A percentile compares a stretch with the other conserved stretches of the same genome.
Evolutionary conservation across 2,329 filamentous ascomycete species (phyloP).

Genomic region (Aspergillus viridinutans): DNA sequence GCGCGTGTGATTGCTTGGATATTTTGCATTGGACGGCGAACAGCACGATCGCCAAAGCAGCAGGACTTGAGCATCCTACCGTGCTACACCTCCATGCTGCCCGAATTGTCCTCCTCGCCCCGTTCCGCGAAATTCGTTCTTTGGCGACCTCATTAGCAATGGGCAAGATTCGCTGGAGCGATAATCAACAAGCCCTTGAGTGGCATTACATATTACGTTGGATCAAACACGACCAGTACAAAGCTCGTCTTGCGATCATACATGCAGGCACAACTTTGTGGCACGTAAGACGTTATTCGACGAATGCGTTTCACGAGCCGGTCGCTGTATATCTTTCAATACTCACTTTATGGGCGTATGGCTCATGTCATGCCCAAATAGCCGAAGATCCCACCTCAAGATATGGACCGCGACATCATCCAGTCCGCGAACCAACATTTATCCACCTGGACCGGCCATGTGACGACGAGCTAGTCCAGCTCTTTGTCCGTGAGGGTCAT

Average conservation of each 20-base stretch:
- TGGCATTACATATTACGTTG: slow-evolving; percentile 46
- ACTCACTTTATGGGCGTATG: slow-evolving; percentile 48
- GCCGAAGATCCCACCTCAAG: slow-evolving; percentile 28
- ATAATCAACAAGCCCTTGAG: slow-evolving; percentile 26
- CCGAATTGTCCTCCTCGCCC: slow-evolving; percentile 50
- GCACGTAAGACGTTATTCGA: slow-evolving; percentile 49
- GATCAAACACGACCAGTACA: slow-evolving; percentile 51
- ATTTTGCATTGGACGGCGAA: slow-evolving; percentile 58
- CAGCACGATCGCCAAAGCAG: slow-evolving; percentile 45
- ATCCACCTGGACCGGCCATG: slow-evolving; percentile 54
- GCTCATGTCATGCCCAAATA: slow-evolving; percentile 26
- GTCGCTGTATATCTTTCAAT: slow-evolving; percentile 44
- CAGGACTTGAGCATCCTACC: slow-evolving; percentile 52
- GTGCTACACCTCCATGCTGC: slow-evolving; percentile 55
- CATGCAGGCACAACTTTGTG: slow-evolving; percentile 52
- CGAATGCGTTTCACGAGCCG: slow-evolving; percentile 48
- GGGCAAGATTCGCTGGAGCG: slow-evolving; percentile 27
- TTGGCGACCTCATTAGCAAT: slow-evolving; percentile 37
- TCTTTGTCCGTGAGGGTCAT: slow-evolving; percentile 50
- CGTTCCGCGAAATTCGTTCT: slow-evolving; percentile 44
- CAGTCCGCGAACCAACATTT: slow-evolving; percentile 37
- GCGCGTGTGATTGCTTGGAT: slow-evolving; percentile 47
- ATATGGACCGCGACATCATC: slow-evolving; percentile 4
- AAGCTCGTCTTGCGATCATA: slow-evolving; percentile 54
- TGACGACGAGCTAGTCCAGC: slow-evolving; percentile 56